Base-by-base conservation (phyloP, 2,329 filamentous ascomycete genomes). In the Botrytis fabae region DNA sequence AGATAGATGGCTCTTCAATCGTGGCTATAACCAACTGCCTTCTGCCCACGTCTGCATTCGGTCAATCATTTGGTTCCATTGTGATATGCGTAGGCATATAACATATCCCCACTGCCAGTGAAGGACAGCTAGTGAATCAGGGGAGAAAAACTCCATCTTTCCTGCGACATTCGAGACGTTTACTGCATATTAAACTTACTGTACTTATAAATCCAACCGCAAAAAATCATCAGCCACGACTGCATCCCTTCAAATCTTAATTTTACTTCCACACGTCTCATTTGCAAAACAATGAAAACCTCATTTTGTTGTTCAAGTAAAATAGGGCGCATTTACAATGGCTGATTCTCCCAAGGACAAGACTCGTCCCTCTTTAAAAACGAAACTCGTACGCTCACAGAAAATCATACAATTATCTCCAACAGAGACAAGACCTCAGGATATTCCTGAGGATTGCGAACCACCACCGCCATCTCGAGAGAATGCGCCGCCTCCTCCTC, bases 341-440 rank as follows among this genome's bases (percentile, higher is more conserved):
- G 79, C 78, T 80, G 80, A 81, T 74, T 77, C 77, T 25, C 61
- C 76, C 28, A 63, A 48, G 64, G 78, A 80, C 75, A 81, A 83
- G 75, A 75, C 78, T 54, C 79, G 80, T 65, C 79, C 80, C 40
- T 75, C 78, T 77, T 80, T 77, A 74, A 84, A 83, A 74, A 82
- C 82, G 72, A 86, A 85, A 80, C 83, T 85, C 64, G 79, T 87
- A 68, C 86, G 86, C 74, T 85, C 87, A 12, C 87, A 89, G 76
- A 88, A 86, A 82, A 88, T 87, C 76, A 80, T 83, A 44, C 78
- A 80, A 63, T 75, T 81, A 75, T 81, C 83, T 65, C 79, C 84
- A 71, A 79, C 81, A 74, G 80, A 81, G 73, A 77, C 77, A 74
- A 76, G 75, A 78, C 76, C 79, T 72, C 79, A 80, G 73, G 80